Conservation (phyloP, 2,329 filamentous ascomycete genomes). For the Clathrospora elynae region DNA sequence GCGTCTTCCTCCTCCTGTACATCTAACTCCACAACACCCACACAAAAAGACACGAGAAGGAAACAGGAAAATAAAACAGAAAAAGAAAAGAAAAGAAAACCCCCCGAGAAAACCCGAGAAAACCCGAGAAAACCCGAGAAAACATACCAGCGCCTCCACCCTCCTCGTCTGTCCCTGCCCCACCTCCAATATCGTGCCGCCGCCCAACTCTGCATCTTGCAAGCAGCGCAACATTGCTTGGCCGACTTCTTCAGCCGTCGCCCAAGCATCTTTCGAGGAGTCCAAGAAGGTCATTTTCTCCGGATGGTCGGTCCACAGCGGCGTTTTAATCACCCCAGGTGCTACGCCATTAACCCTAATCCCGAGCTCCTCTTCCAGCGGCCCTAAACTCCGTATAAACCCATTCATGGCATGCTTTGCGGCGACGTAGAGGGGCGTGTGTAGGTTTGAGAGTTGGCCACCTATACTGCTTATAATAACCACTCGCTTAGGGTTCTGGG, state of each 20-base stretch:
- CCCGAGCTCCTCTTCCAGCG: slow-evolving; percentile 55
- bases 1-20: too few species aligned
- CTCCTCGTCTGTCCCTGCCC: slow-evolving; percentile 57
- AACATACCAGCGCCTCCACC: slow-evolving; percentile 51
- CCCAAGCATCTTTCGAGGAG: slow-evolving; percentile 59
- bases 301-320: slow-evolving; percentile 65
- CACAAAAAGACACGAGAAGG: neutral
- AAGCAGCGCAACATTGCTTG: slow-evolving; percentile 62
- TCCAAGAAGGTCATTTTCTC: slow-evolving; percentile 62
- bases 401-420: slow-evolving; percentile 54
- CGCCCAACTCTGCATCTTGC: slow-evolving; percentile 56
- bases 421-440: slow-evolving; percentile 53
- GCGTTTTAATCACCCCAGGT: slow-evolving; percentile 65
- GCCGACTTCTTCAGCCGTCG: slow-evolving; percentile 65
- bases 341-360: slow-evolving; percentile 66
- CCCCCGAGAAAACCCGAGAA: too few species aligned
- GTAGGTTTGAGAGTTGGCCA: slow-evolving; percentile 43
- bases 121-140: too few species aligned
- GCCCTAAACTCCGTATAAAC: slow-evolving; percentile 57
- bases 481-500: slow-evolving; percentile 53
- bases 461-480: slow-evolving; percentile 54
- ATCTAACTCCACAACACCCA: neutral
- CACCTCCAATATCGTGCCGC: slow-evolving; percentile 60
- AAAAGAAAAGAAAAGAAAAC: too few species aligned
- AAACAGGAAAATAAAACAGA: too few species aligned